A percentile compares a stretch with the other conserved stretches of the same genome.
Evolutionary conservation across 2,329 filamentous ascomycete genomes (phyloP).

Genomic region (Pseudocercospora musae): DNA sequence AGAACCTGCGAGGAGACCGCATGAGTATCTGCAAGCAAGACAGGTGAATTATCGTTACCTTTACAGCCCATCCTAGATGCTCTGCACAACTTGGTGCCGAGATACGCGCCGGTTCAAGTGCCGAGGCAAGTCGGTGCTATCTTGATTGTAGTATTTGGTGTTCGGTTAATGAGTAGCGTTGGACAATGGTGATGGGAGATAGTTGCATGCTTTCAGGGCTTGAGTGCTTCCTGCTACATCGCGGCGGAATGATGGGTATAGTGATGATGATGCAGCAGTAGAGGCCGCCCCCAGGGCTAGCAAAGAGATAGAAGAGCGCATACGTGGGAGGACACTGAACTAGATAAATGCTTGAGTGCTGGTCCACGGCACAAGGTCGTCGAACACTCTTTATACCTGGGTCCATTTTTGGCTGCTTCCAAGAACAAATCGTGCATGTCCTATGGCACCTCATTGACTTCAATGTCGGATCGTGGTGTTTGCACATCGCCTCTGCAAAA

Average conservation of each 20-base stretch:
- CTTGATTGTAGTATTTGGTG: neutral
- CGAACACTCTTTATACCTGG: neutral
- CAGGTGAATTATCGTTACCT: neutral
- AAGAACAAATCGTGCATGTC: neutral
- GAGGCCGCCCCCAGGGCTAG: neutral
- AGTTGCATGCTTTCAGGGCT: constrained; percentile 2
- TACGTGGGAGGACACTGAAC: neutral
- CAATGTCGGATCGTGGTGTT: neutral
- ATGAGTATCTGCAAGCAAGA: neutral
- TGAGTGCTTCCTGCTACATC: neutral
- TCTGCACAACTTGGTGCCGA: constrained; percentile 1
- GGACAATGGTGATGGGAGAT: neutral
- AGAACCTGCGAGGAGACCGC: neutral
- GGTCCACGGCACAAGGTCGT: neutral
- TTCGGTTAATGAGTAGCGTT: constrained; percentile 1
- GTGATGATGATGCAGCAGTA: neutral
- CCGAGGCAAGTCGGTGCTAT: constrained; percentile 2
- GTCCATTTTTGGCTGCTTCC: neutral
- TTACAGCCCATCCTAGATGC: constrained; percentile 3
- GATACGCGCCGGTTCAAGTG: neutral
- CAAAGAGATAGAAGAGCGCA: neutral
- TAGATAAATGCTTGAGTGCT: neutral
- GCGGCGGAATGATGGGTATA: neutral
- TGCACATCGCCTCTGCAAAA: neutral
- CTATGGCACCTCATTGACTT: too few species aligned